A percentile compares a stretch with the other conserved stretches of the same genome.
These are phyloP conservation scores for Metarhizium sp. DNA, from an alignment of 2,329 filamentous ascomycete species.

Conservation along the genomic window DNA sequence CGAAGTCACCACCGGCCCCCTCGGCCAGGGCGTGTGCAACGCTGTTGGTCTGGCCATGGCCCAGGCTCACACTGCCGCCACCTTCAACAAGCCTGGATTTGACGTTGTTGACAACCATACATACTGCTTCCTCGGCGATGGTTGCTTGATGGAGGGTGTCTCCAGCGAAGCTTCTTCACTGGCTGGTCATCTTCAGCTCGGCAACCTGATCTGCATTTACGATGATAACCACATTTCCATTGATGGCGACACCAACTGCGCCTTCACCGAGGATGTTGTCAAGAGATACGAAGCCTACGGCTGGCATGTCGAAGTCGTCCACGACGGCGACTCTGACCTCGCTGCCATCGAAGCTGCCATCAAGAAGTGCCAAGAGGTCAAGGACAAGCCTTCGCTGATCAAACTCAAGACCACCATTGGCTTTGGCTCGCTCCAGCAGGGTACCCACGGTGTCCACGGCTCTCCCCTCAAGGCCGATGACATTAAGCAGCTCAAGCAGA, in stretches of 20 bases:
- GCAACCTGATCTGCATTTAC: constrained; percentile 94
- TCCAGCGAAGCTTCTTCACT: constrained; percentile 85
- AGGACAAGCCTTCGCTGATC: constrained; percentile 94
- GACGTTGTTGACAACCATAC: constrained; percentile 94
- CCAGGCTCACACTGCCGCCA: constrained; percentile 80
- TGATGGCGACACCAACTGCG: constrained; percentile 90
- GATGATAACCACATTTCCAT: constrained; percentile 97
- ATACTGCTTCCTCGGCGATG: constrained; percentile 93
- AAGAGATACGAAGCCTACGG: constrained; percentile 96
- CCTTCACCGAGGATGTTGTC: constrained; percentile 93
- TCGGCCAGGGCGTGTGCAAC: constrained; percentile 95
- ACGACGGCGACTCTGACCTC: constrained; percentile 83
- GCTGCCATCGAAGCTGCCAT: constrained; percentile 83
- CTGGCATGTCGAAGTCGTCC: constrained; percentile 82
- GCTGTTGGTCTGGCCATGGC: constrained; percentile 97
- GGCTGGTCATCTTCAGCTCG: constrained; percentile 93
- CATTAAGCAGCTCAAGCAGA: constrained; percentile 84
- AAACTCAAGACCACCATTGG: constrained; percentile 96
- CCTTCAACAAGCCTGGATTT: constrained; percentile 95
- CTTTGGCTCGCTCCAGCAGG: constrained; percentile 86
- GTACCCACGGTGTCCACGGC: constrained; percentile 92
- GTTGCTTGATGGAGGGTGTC: constrained; percentile 97
- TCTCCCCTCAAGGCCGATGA: constrained; percentile 93
- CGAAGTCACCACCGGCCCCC: constrained; percentile 95
- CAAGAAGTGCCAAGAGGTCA: constrained; percentile 74